phyloP scores from a whole-genome alignment of 768 basidiomycete genomes.

The Kwoniella bestiolae region DNA sequence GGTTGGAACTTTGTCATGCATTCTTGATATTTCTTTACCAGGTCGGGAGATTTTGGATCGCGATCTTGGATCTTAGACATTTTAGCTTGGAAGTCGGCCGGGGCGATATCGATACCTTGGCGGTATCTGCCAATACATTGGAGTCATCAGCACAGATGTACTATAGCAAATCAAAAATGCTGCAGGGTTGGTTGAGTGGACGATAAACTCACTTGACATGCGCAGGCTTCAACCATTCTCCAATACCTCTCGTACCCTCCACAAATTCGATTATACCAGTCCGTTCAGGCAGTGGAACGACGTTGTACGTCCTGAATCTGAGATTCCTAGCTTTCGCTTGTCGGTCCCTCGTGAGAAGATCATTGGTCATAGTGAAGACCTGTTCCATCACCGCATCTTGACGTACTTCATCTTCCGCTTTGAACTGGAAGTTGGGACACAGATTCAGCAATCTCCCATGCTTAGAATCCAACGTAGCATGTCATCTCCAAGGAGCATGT shows the following conservation, averaged over 20 bases:
- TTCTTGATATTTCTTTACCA: conserved; percentile 55
- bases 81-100: conserved; percentile 51
- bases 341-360: conserved; percentile 71
- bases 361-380: conserved; percentile 87
- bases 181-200: too few relatives aligned
- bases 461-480: too few relatives aligned
- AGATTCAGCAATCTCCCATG: not conserved
- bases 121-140: conserved; percentile 67
- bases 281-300: conserved; percentile 77
- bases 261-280: conserved; percentile 93
- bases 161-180: conserved; percentile 1
- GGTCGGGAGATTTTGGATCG: conserved; percentile 29
- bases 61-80: conserved; percentile 55
- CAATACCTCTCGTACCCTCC: conserved; percentile 70
- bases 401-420: conserved; percentile 88
- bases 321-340: conserved; percentile 76
- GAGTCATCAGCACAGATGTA: conserved; percentile 64
- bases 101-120: conserved; percentile 62
- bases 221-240: conserved; percentile 66
- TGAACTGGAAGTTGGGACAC: conserved; percentile 67
- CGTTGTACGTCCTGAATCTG: conserved; percentile 79
- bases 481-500: too few relatives aligned
- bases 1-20: conserved; percentile 67
- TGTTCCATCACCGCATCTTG: conserved; percentile 99
- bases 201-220: conserved; percentile 70